phyloP scores from a whole-genome alignment of 2,329 filamentous ascomycete species.

The Fusarium algeriense region DNA sequence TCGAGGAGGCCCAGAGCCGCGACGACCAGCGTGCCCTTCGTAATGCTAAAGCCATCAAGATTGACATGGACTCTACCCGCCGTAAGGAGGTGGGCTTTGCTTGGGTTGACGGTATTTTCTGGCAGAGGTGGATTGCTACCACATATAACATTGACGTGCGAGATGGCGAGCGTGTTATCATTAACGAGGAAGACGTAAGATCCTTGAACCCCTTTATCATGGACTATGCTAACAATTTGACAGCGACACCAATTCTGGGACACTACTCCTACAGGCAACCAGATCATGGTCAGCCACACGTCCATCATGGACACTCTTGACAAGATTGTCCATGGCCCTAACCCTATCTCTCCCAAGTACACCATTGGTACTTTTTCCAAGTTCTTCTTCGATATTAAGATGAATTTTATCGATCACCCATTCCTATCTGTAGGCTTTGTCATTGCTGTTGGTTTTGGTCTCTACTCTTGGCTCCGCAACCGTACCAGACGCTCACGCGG shows the following conservation, averaged over 20 bases:
- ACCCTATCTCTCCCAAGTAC: slow-evolving; percentile 80
- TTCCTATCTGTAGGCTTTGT: slow-evolving; percentile 69
- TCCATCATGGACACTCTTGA: slow-evolving; percentile 89
- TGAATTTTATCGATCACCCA: slow-evolving; percentile 70
- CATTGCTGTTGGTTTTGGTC: slow-evolving; percentile 66
- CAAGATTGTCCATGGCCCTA: slow-evolving; percentile 75
- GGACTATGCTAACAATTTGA: slow-evolving; percentile 50
- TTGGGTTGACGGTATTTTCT: slow-evolving; percentile 97
- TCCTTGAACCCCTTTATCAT: neutral
- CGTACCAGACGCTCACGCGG: slow-evolving; percentile 66
- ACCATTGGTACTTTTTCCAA: slow-evolving; percentile 80
- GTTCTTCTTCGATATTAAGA: slow-evolving; percentile 75
- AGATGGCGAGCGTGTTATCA: slow-evolving; percentile 91
- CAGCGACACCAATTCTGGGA: slow-evolving; percentile 97
- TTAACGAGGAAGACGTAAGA: slow-evolving; percentile 97
- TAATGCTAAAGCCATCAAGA: slow-evolving; percentile 88
- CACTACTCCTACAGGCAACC: slow-evolving; percentile 85
- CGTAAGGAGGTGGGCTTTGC: slow-evolving; percentile 93
- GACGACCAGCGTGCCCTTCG: slow-evolving; percentile 89
- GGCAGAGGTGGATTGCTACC: slow-evolving; percentile 96
- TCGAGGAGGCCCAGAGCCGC: slow-evolving; percentile 95
- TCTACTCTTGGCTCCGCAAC: slow-evolving; percentile 66
- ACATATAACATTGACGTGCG: slow-evolving; percentile 92
- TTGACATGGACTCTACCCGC: slow-evolving; percentile 89
- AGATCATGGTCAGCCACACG: slow-evolving; percentile 88